These are phyloP conservation scores for Aspergillus proliferans DNA, from an alignment of 2,329 filamentous ascomycete genomes.

Conservation along the genomic window DNA sequence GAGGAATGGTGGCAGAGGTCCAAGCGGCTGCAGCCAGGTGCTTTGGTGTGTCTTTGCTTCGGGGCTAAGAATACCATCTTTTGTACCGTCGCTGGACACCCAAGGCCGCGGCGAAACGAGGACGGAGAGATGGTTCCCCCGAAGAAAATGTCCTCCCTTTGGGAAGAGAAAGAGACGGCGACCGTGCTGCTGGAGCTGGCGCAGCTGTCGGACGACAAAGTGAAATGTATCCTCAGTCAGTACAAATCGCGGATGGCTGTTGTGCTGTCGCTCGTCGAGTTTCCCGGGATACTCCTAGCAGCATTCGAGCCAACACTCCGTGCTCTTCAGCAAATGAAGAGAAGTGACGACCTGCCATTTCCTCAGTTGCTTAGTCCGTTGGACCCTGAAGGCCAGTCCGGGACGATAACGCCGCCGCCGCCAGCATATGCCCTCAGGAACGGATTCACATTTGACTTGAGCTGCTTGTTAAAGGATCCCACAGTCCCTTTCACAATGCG, in stretches of 20 bases:
- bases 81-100: slow-evolving; percentile 14
- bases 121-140: neutral
- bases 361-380: slow-evolving; percentile 34
- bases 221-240: slow-evolving; percentile 14
- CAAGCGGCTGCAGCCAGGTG: slow-evolving; percentile 22
- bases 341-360: slow-evolving; percentile 44
- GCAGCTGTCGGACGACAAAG: slow-evolving; percentile 18
- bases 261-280: slow-evolving; percentile 48
- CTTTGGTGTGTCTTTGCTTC: slow-evolving; percentile 23
- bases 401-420: slow-evolving; percentile 30
- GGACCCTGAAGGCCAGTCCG: slow-evolving; percentile 2
- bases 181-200: slow-evolving; percentile 24
- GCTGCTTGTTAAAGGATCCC: slow-evolving; percentile 37
- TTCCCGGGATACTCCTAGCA: slow-evolving; percentile 54
- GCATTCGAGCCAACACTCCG: slow-evolving; percentile 54
- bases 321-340: slow-evolving; percentile 51
- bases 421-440: slow-evolving; percentile 47
- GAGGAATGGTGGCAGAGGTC: slow-evolving; percentile 26
- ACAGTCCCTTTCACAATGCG: slow-evolving; percentile 5
- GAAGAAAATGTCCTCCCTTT: slow-evolving; percentile 11
- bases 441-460: slow-evolving; percentile 44
- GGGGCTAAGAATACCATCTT: slow-evolving; percentile 16
- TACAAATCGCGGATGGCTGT: neutral
- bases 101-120: slow-evolving; percentile 10
- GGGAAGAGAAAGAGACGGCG: slow-evolving; percentile 19